Conservation (phyloP, 768 basidiomycete species). For the Tricholoma bakamatsutake region DNA sequence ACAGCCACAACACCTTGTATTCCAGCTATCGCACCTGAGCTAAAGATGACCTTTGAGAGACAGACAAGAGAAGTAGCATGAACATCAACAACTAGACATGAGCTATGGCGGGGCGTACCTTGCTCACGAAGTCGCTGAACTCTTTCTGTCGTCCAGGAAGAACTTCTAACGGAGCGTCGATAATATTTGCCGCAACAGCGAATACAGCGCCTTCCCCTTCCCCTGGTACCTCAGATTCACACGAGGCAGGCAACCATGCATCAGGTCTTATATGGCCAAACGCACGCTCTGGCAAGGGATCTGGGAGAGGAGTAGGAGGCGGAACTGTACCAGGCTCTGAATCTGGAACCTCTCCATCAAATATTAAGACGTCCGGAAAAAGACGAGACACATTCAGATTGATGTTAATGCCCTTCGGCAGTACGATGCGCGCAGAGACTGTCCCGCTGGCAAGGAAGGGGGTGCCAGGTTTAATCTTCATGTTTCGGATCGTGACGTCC, state of each 20-base stretch:
- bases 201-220: constrained; percentile 50
- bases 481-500: constrained; percentile 68
- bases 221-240: constrained; percentile 33
- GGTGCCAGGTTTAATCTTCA: constrained; percentile 57
- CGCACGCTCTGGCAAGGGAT: constrained; percentile 64
- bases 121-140: constrained; percentile 71
- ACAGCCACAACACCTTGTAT: constrained; percentile 62
- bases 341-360: constrained; percentile 61
- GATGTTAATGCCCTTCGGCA: constrained; percentile 66
- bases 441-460: constrained; percentile 64
- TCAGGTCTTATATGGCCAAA: constrained; percentile 73
- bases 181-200: constrained; percentile 56
- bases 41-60: constrained; percentile 59
- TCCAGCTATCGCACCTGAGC: constrained; percentile 62
- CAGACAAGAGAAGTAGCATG: neutral
- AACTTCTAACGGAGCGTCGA: constrained; percentile 72
- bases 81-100: constrained; percentile 1
- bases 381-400: constrained; percentile 57
- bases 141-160: constrained; percentile 72
- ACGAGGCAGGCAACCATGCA: constrained; percentile 53
- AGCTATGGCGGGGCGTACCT: constrained; percentile 38
- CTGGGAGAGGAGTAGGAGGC: constrained; percentile 46
- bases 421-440: constrained; percentile 57
- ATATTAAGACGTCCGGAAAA: constrained; percentile 73
- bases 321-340: constrained; percentile 7